Base-by-base conservation (phyloP, 2,329 filamentous ascomycete species). In the Penicillium expansum region DNA sequence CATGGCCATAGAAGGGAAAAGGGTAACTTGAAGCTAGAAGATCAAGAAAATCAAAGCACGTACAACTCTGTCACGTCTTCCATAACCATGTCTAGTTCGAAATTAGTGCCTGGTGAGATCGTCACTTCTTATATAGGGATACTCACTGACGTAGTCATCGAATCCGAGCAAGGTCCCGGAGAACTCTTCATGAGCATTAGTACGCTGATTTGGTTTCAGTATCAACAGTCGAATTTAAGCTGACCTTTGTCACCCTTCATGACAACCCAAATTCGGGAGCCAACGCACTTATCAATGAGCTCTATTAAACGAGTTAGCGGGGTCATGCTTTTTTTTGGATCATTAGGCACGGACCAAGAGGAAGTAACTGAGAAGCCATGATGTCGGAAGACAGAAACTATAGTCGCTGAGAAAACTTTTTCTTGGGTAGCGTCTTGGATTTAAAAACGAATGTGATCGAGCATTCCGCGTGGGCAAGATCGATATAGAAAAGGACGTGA, bases 71-170 rank as follows among this genome's bases (percentile, higher is more conserved):
- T 97, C 61, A 97, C 94, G 67, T 99, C 91, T 73, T 97, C 92
- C 32, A 99, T 79, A 7, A 99, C 94, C 92, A 99, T 99, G 77
- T 99, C 93, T 97, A 65, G 7, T 42, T 37, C 27, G 22, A 16
- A 39, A 49, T 51, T 38, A 60, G 60, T 55, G 51, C 37, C 45
- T 62, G 38, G 32, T 27, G 11, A 24, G 20, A 72, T 45, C 14
- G 29, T 27, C 30, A 50, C 24, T n/a, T 27, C 14, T 29, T 52
- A 20, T 16, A 48, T 45, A 37, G 45, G 48, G 37, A 43, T 69
- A 96, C 93, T 81, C 83, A 97, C 92, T 99, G 83, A 99, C 94
- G 80, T 97, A 99, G 83, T 99, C 94, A 74, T 99, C 94, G 70
- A 99, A 99, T 3, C 94, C 94, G 54, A 96, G 85, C 27, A 99